Base-by-base conservation (phyloP, 805 yeast species). In the Middelhovenomyces tepae region DNA sequence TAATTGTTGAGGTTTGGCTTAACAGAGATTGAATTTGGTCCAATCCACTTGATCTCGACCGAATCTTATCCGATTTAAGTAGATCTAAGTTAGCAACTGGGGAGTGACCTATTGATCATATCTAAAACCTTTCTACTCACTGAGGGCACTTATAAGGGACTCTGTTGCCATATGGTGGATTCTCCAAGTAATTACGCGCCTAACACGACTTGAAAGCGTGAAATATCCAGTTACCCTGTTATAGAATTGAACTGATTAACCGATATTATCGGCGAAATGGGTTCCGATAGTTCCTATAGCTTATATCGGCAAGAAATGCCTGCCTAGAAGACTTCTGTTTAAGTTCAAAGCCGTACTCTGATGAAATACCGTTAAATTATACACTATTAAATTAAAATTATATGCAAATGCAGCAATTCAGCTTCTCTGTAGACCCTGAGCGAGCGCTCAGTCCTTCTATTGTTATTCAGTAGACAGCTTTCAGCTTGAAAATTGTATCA, bases 251-350 rank as follows among this genome's bases (percentile, higher is more conserved):
- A 4, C 69, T 24, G 60, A 54, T 35, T 63, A 64, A 14, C 56
- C 56, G 35, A 54, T 41, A 38, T 57, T 69, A n/a, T 36, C 22
- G 7, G 51, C 60, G 36, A 54, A 62, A 15, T 54, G n/a, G n/a
- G n/a, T n/a, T n/a, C n/a, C n/a, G n/a, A n/a, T n/a, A n/a, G n/a
- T n/a, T n/a, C n/a, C n/a, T n/a, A n/a, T n/a, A n/a, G n/a, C n/a
- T n/a, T n/a, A n/a, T n/a, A n/a, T n/a, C n/a, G n/a, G n/a, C n/a
- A n/a, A n/a, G n/a, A n/a, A n/a, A n/a, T n/a, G n/a, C n/a, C n/a
- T n/a, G n/a, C n/a, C n/a, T n/a, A n/a, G n/a, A n/a, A n/a, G n/a
- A n/a, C n/a, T n/a, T n/a, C n/a, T n/a, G n/a, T n/a, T n/a, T n/a
- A n/a, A n/a, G n/a, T n/a, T n/a, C n/a, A n/a, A n/a, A n/a, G n/a